These are phyloP conservation scores for Malassezia restricta DNA, from an alignment of 1,284 basidiomycete genomes.

Conservation along the genomic window DNA sequence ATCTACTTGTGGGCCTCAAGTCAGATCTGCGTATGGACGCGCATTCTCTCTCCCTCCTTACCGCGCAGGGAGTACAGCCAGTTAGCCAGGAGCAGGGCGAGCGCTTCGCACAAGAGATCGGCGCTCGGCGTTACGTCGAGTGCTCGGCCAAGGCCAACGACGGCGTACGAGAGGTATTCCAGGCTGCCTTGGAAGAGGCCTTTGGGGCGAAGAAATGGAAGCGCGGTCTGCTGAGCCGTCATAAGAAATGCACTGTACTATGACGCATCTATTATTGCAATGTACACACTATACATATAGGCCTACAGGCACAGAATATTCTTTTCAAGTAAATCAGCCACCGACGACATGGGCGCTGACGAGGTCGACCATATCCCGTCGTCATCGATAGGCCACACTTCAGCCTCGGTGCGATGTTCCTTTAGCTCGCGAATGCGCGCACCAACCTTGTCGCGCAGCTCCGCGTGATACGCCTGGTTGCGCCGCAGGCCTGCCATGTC, in stretches of 20 bases:
- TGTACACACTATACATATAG: background rate
- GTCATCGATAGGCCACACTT: background rate
- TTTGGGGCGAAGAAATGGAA: conserved; percentile 12
- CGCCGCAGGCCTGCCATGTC: conserved; percentile 1
- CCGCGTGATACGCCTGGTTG: background rate
- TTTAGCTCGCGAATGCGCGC: background rate
- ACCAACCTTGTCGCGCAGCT: background rate
- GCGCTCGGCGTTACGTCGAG: conserved; percentile 77
- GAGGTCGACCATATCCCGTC: background rate
- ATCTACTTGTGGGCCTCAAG: conserved; percentile 87
- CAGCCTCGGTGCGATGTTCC: background rate
- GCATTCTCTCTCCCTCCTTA: conserved; percentile 77
- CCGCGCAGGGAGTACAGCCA: conserved; percentile 76
- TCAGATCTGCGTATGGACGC: conserved; percentile 67
- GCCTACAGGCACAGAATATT: conserved; percentile 13
- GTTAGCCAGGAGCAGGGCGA: conserved; percentile 56
- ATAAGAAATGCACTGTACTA: conserved; percentile 5
- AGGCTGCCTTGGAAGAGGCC: conserved; percentile 73
- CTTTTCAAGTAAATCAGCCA: conserved; percentile 6
- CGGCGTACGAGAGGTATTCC: conserved; percentile 86
- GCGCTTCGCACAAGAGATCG: conserved; percentile 74
- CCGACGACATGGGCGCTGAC: background rate
- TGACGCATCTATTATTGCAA: background rate
- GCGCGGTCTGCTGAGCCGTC: background rate
- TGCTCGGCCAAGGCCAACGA: conserved; percentile 82